Base-by-base conservation (phyloP, 805 yeast species). In the Candida corydali region DNA sequence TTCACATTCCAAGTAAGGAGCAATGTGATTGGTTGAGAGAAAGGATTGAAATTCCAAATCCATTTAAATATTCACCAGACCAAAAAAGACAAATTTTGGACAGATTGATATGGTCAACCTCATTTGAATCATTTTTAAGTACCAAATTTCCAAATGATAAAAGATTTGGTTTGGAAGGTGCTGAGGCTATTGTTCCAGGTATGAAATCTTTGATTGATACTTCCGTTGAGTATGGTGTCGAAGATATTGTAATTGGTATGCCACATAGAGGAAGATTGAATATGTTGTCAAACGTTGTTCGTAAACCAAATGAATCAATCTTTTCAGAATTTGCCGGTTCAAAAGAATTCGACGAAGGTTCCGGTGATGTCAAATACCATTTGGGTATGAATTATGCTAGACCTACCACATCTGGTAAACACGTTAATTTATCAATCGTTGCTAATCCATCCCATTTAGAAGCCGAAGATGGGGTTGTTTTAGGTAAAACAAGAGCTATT, bases 391-490 rank as follows among this genome's bases (percentile, higher is more conserved):
- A 93, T 74, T 93, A 89, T 74, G 86, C 82, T 62, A 85, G 99
- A 73, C 99, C 99, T 63, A 93, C 99, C 39, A 94, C 97, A 31
- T 85, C 96, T 18, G 99, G 99, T 64, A 88, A 88, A 66, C 86
- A 80, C 59, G 97, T 93, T 48, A 89, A 89, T 71, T 71, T 93
- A 55, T 89, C 98, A 22, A 73, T 93, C 48, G 99, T 93, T 45
- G 99, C 99, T 44, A 93, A 93, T 67, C 99, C 99, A 45, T 91
- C 98, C 32, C 99, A 93, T 71, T 79, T 93, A 69, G 99, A 93
- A 73, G 95, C 98, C 43, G 97, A 89, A 70, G 99, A 93, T 65
- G 97, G 98, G 42, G 97, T 93, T 48, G 98, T 93, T 37, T 75
- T 93, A 57, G 99, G 99, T 67, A 85, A 94, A 76, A 86, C 97